phyloP scores from a whole-genome alignment of 495 filamentous ascomycete species.

The Sabuloglossum arenarium region DNA sequence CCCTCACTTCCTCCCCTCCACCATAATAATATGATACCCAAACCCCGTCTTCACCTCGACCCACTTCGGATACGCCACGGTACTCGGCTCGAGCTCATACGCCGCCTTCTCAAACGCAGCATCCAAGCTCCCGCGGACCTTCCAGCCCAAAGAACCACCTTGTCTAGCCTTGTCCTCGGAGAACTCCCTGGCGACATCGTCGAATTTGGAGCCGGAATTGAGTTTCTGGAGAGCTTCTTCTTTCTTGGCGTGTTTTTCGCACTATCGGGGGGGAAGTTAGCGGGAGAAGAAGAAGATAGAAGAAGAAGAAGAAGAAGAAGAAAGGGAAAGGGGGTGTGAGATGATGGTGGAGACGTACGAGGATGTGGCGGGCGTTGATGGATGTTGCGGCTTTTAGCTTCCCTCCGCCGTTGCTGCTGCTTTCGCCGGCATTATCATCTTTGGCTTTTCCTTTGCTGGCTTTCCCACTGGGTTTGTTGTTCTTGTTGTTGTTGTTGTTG shows the following conservation, averaged over 20 bases:
- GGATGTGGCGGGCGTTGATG: constrained; percentile 77
- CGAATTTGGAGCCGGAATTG: constrained; percentile 58
- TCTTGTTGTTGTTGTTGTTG: too few species aligned
- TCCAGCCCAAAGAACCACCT: constrained; percentile 72
- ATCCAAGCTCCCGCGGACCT: constrained; percentile 51
- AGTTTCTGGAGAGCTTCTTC: constrained; percentile 72
- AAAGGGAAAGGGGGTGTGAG: neutral
- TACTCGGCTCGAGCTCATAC: constrained; percentile 56
- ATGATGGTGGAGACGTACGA: constrained; percentile 27
- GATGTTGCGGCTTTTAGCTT: constrained; percentile 53
- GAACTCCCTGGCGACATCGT: constrained; percentile 69
- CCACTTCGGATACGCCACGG: constrained; percentile 52
- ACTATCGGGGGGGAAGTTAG: constrained; percentile 25
- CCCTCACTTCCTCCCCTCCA: constrained; percentile 43
- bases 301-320: constrained; percentile 2
- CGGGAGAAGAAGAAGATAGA: neutral
- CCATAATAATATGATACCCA: constrained; percentile 93
- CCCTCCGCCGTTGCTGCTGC: constrained; percentile 11
- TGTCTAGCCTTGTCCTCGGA: constrained; percentile 78
- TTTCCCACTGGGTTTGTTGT: constrained; percentile 21
- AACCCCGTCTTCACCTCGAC: constrained; percentile 63
- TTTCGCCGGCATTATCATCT: constrained; percentile 22
- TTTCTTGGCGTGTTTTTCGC: constrained; percentile 73
- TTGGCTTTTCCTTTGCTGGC: constrained; percentile 29
- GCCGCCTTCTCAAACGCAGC: constrained; percentile 63